Evolutionary conservation across 2,329 filamentous ascomycete genomes (phyloP), one percentile per base, ranked within the genome.

Genomic region (Phialophora verrucosa): DNA sequence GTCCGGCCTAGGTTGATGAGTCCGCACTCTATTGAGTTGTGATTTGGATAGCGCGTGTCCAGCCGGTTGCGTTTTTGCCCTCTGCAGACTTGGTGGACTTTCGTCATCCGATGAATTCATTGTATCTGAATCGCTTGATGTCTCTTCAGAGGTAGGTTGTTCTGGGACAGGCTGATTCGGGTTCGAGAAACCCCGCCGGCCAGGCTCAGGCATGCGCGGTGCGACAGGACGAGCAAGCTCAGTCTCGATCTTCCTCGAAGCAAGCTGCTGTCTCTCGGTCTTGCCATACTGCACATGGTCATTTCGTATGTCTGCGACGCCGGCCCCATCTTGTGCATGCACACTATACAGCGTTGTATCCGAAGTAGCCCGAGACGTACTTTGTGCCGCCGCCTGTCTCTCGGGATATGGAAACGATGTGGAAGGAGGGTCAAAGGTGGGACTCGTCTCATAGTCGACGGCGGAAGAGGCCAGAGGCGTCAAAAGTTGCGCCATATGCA

Each of bases 1-100:
- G n/a, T 50, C 51, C 8, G 32, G 56, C 35, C 60, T 55, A 10
- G 63, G 62, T 20, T 32, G 57, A 35, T 59, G 54, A 23, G 58
- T 62, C 10, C 64, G 67, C 23, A 64, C 63, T 44, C 66, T 53
- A 55, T 73, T 73, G 54, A 73, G 63, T 17, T 70, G 63, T n/a
- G 64, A 55, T 58, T 67, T 68, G 14, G 65, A 64, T 11, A 72
- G 53, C 10, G 57, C 59, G 42, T 53, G 44, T 29, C 44, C 55
- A n/a, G 61, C 56, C 12, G 69, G 68, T n/a, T 60, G 44, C 25
- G 67, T 64, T 4, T 47, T 27, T 54, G 64, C 62, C 44, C 47
- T 65, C 12, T 67, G 67, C 57, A 63, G 32, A 17, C 35, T 57
- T 23, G 55, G 32, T 29, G 42, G 17, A 23, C 59, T 25, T 11